A percentile compares a stretch with the other conserved stretches of the same genome.
phyloP scores from a whole-genome alignment of 73 alveolate genomes.

The Uronychia binucleata region DNA sequence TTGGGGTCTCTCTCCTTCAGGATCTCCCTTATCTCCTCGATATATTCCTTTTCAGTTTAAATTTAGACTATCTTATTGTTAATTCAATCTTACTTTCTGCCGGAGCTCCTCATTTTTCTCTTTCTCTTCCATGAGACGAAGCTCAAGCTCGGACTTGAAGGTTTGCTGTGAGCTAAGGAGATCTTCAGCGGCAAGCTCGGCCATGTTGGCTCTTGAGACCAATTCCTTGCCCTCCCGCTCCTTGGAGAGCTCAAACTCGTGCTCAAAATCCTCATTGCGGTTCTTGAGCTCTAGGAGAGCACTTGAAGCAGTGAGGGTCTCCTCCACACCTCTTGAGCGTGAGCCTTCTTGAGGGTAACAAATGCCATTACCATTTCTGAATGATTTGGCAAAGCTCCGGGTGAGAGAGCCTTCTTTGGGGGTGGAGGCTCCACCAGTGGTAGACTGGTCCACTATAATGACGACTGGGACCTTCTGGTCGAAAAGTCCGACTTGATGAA shows the following conservation, averaged over 20 bases:
- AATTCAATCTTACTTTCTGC: not conserved
- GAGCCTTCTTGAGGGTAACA: not conserved
- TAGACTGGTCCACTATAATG: slow-evolving; percentile 6
- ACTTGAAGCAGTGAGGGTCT: not conserved
- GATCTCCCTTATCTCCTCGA: slow-evolving; percentile 16
- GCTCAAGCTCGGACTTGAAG: not conserved
- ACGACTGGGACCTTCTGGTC: slow-evolving; percentile 27
- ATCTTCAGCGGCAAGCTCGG: not conserved
- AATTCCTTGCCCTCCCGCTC: not conserved
- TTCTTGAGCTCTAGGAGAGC: not conserved
- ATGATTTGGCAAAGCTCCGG: not conserved
- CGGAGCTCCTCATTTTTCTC: not conserved
- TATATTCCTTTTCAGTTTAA: not conserved
- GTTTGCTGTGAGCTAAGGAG: not conserved
- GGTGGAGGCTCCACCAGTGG: not conserved
- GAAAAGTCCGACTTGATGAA: slow-evolving; percentile 41
- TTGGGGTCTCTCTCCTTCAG: slow-evolving; percentile 53
- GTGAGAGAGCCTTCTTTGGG: slow-evolving; percentile 27
- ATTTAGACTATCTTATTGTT: not conserved
- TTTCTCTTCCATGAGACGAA: not conserved
- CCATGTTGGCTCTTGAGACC: not conserved
- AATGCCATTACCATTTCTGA: not conserved
- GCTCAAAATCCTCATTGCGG: not conserved
- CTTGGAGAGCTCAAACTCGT: not conserved
- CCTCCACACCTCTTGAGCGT: not conserved